Percentiles rank a stretch among this genome's conserved stretches.
phyloP scores from a whole-genome alignment of 495 filamentous ascomycete genomes.

The Corynascus novoguineensis region DNA sequence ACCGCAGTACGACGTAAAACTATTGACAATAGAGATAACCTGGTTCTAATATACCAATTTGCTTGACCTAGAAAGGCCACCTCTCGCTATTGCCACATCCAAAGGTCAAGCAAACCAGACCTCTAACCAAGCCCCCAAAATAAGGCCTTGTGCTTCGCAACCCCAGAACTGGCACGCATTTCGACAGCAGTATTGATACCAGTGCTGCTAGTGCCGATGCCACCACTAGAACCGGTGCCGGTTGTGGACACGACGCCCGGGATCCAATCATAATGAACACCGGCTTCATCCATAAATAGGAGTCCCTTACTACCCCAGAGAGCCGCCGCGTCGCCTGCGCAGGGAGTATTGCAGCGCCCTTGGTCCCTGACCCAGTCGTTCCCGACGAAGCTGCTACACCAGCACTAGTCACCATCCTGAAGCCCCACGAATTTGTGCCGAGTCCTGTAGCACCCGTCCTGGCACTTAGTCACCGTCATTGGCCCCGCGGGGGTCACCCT shows the following conservation, averaged over 20 bases:
- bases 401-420: slow-evolving; percentile 27
- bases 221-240: background rate
- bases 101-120: too few species aligned
- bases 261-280: slow-evolving; percentile 3
- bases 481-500: slow-evolving; percentile 5
- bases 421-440: slow-evolving; percentile 16
- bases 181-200: background rate
- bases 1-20: too few species aligned
- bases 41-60: too few species aligned
- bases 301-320: slow-evolving; percentile 25
- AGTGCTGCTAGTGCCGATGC: slow-evolving; percentile 4
- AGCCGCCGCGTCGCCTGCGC: slow-evolving; percentile 19
- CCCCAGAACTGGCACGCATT: background rate
- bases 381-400: slow-evolving; percentile 26
- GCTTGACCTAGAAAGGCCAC: too few species aligned
- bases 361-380: slow-evolving; percentile 17
- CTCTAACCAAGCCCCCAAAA: background rate
- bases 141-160: background rate
- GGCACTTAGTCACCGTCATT: slow-evolving; percentile 16
- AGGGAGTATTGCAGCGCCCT: slow-evolving; percentile 25
- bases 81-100: too few species aligned
- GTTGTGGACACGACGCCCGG: too few species aligned
- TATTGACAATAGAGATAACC: too few species aligned
- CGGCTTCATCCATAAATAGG: slow-evolving; percentile 17
- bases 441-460: slow-evolving; percentile 14